These are phyloP conservation scores for Cladophialophora bantiana DNA, from an alignment of 2,329 filamentous ascomycete genomes.

Conservation along the genomic window DNA sequence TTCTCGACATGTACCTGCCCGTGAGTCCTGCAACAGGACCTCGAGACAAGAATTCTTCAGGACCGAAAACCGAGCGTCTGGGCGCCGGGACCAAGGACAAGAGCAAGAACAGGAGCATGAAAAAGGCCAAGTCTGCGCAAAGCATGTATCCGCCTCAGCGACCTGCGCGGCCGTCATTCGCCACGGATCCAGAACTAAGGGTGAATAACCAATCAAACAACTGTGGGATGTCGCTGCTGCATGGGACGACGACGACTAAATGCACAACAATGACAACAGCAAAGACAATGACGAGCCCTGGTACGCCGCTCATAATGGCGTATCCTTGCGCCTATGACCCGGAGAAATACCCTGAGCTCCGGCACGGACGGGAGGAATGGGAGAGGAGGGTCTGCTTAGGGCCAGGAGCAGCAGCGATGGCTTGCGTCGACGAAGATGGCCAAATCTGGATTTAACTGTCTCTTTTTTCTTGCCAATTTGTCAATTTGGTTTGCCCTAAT, in stretches of 20 bases:
- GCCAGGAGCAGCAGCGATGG: not conserved
- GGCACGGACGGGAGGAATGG: not conserved
- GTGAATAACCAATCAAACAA: not conserved
- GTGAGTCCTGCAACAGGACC: not conserved
- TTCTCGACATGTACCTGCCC: slow-evolving; percentile 24
- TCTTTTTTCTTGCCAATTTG: too few relatives aligned
- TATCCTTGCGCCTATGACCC: not conserved
- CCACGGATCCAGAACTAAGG: not conserved
- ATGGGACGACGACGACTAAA: too few relatives aligned
- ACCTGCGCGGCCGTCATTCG: not conserved
- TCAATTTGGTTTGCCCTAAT: too few relatives aligned
- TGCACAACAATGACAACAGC: not conserved
- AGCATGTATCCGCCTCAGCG: not conserved
- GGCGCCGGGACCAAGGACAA: not conserved
- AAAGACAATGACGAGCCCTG: not conserved
- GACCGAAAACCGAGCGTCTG: not conserved
- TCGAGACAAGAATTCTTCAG: not conserved
- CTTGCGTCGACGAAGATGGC: slow-evolving; percentile 24
- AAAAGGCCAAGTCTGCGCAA: not conserved
- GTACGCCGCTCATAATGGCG: not conserved
- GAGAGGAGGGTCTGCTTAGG: not conserved
- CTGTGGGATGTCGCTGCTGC: not conserved
- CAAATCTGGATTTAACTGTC: slow-evolving; percentile 26
- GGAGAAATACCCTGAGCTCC: not conserved
- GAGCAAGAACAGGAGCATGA: not conserved